phyloP scores from a whole-genome alignment of 768 basidiomycete species.

The Trametes meyenii region DNA sequence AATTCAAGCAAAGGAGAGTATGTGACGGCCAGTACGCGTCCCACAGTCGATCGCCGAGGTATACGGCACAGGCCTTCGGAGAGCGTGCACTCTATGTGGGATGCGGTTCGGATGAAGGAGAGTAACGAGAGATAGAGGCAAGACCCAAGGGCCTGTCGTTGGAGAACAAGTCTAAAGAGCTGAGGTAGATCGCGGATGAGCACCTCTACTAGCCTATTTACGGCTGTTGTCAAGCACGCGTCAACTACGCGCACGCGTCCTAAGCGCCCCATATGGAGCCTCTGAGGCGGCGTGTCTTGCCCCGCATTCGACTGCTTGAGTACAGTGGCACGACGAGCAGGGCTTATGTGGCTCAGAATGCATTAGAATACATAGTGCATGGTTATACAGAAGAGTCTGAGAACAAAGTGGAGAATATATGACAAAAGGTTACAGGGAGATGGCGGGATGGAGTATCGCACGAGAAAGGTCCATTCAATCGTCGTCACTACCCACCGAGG shows the following conservation, averaged over 20 bases:
- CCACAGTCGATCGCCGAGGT: constrained; percentile 19
- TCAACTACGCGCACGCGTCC: constrained; percentile 22
- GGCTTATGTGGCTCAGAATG: neutral
- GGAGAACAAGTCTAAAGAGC: constrained; percentile 6
- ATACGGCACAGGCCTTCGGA: constrained; percentile 21
- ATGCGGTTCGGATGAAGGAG: constrained; percentile 17
- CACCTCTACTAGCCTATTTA: constrained; percentile 24
- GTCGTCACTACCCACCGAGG: constrained; percentile 51
- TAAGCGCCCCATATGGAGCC: constrained; percentile 23
- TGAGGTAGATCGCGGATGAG: constrained; percentile 14
- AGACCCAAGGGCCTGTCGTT: constrained; percentile 11
- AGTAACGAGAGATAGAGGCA: constrained; percentile 11
- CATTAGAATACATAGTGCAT: constrained; percentile 16
- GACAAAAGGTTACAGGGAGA: neutral
- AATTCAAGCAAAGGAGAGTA: constrained; percentile 22
- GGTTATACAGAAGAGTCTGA: constrained; percentile 12
- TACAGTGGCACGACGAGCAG: neutral
- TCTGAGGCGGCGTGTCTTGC: neutral
- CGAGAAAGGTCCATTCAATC: constrained; percentile 38
- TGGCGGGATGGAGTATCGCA: neutral
- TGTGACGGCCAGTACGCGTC: constrained; percentile 5
- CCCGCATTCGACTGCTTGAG: neutral
- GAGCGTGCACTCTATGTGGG: constrained; percentile 24
- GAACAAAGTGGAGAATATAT: neutral
- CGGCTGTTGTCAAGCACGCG: constrained; percentile 33